These are phyloP conservation scores for Davidsoniella neocaledoniae DNA, from an alignment of 2,329 filamentous ascomycete species.

Conservation along the genomic window DNA sequence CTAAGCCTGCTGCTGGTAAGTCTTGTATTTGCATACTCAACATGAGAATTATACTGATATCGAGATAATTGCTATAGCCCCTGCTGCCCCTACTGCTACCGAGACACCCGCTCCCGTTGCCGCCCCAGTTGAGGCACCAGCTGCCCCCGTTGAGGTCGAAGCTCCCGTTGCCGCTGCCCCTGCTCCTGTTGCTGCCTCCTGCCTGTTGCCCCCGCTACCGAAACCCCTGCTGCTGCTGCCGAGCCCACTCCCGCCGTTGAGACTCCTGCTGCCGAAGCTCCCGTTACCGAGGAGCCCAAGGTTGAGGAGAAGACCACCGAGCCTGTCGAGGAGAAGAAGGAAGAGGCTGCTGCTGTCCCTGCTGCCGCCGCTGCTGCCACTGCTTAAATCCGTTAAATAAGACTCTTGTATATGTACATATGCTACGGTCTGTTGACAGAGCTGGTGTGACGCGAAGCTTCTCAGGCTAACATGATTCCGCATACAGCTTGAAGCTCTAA, in stretches of 20 bases:
- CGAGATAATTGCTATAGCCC: background rate
- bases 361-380: slow-evolving; percentile 15
- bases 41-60: background rate
- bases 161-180: slow-evolving; percentile 9
- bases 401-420: background rate
- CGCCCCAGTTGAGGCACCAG: background rate
- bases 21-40: slow-evolving; percentile 12
- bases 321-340: slow-evolving; percentile 7
- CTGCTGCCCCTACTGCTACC: background rate
- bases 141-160: slow-evolving; percentile 6
- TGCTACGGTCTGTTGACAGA: background rate
- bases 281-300: slow-evolving; percentile 14
- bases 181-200: slow-evolving; percentile 11
- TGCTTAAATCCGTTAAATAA: slow-evolving; percentile 8
- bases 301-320: slow-evolving; percentile 11
- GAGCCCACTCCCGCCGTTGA: slow-evolving; percentile 3
- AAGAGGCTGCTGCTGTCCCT: background rate
- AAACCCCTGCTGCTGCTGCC: slow-evolving; percentile 15
- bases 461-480: too few species aligned
- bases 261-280: slow-evolving; percentile 12
- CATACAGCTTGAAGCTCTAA: too few species aligned
- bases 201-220: slow-evolving; percentile 17
- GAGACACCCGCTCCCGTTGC: background rate
- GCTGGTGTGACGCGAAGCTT: background rate
- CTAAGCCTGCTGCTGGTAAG: slow-evolving; percentile 6